Conservation (phyloP, 768 basidiomycete species). For the Lactarius evosmus region DNA sequence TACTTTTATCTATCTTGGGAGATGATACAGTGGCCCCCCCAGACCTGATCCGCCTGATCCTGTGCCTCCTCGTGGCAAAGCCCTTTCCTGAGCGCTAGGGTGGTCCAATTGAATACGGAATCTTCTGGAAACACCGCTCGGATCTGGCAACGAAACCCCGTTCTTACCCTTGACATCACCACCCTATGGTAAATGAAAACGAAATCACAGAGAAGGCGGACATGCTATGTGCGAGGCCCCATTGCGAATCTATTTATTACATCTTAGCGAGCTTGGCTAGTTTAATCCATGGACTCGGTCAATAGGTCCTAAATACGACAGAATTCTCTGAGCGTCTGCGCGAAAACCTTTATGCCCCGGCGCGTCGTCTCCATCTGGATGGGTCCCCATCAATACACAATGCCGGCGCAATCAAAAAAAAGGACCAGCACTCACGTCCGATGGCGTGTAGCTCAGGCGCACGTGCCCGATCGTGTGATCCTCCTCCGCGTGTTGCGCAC, state of each 20-base stretch:
- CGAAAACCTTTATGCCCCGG: constrained; percentile 21
- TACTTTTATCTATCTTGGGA: too few species aligned
- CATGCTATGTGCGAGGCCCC: not conserved
- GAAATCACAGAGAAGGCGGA: not conserved
- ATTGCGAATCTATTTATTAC: not conserved
- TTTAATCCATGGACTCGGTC: not conserved
- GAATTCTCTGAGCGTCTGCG: constrained; percentile 20
- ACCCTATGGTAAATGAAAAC: not conserved
- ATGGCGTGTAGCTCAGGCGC: constrained; percentile 55
- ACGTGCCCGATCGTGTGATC: constrained; percentile 45
- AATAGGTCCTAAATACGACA: constrained; percentile 3
- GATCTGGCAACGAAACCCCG: not conserved
- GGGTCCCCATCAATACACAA: not conserved
- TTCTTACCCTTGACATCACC: not conserved
- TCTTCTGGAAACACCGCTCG: not conserved
- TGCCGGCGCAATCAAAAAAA: not conserved
- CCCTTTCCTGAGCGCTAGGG: not conserved
- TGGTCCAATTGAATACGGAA: not conserved
- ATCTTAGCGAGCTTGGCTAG: not conserved
- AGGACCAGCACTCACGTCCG: constrained; percentile 40
- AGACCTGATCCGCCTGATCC: too few species aligned
- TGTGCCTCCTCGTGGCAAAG: not conserved
- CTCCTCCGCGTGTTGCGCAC: constrained; percentile 1
- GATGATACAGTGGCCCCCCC: not conserved
- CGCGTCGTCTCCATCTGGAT: constrained; percentile 27